These are phyloP conservation scores for Paratrimastix pyriformis DNA, from an alignment of 78 protist genomes.

Conservation along the genomic window DNA sequence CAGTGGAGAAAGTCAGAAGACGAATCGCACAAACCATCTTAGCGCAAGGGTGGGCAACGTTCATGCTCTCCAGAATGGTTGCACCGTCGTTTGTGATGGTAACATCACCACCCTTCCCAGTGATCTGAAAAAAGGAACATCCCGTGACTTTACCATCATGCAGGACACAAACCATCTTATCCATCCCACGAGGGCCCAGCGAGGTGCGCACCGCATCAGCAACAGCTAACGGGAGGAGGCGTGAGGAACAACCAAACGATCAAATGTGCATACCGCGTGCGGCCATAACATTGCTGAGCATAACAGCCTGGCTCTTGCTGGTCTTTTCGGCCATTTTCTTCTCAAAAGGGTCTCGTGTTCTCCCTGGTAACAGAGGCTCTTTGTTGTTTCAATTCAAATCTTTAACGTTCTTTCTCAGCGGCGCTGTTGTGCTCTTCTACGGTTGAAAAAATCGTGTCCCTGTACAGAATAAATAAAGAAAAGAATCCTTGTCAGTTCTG, in stretches of 20 bases:
- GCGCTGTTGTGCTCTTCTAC: too few relatives aligned
- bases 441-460: too few relatives aligned
- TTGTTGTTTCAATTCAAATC: too few relatives aligned
- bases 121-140: neutral
- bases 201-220: slow-evolving; percentile 93
- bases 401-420: too few relatives aligned
- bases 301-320: too few relatives aligned
- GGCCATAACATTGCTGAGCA: too few relatives aligned
- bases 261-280: too few relatives aligned
- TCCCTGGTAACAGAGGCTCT: too few relatives aligned
- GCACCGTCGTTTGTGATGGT: slow-evolving; percentile 99
- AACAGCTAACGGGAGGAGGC: slow-evolving; percentile 55
- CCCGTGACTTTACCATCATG: neutral
- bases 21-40: slow-evolving; percentile 62
- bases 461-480: too few relatives aligned
- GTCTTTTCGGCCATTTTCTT: too few relatives aligned
- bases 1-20: neutral
- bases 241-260: neutral
- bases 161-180: slow-evolving; percentile 81
- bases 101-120: slow-evolving; percentile 64
- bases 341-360: too few relatives aligned
- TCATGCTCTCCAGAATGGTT: slow-evolving; percentile 78
- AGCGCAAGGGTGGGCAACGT: slow-evolving; percentile 87
- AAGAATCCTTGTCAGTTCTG: too few relatives aligned
- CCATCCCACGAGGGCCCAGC: slow-evolving; percentile 99